Evolutionary conservation across 2,329 filamentous ascomycete species (phyloP), one percentile per base, ranked within the genome.

Genomic region (Emericellopsis atlantica): DNA sequence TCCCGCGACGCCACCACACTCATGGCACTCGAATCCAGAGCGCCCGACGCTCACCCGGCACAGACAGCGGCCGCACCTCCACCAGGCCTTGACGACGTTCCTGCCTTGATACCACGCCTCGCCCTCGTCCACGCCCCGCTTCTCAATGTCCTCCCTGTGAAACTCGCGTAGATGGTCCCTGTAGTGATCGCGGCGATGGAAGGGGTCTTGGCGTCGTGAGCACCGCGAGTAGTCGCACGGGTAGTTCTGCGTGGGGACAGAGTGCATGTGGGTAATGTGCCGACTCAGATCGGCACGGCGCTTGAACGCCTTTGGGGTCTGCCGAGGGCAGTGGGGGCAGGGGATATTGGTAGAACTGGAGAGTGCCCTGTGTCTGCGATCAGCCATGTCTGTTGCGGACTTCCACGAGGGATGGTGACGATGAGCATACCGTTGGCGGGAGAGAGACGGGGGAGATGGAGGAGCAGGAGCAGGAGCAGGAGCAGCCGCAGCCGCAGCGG

Each of bases 141-240:
- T 69, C 48, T 62, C 58, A 29, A 74, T 62, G 44, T 75, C 70
- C 49, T 78, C 74, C 41, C 61, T 60, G 59, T 78, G 74, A 45
- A 61, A 72, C 36, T 71, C 65, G 26, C 74, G 65, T 32, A 74
- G 62, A 51, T 78, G 74, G 43, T 75, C 72, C 32, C 73, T 64
- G 51, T 66, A 74, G 55, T 77, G 74, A 46, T 78, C 74, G 26
- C 67, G 64, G 29, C 74, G 65, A 47, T 62, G 60, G 49, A 77
- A 76, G 2, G 71, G 66, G 3, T 63, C 55, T 6, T 52, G 51
- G 23, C 55, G 56, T 7, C 74, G 66, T 21, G 53, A 44, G 51
- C 74, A 76, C 40, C 53, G 59, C 15, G 57, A 53, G 48, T 74
- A 75, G 59, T 76, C 72, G 54, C 74, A 78, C 16, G 51, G 54